Conservation (phyloP, 495 filamentous ascomycete genomes). For the Trichoderma asperelloides region DNA sequence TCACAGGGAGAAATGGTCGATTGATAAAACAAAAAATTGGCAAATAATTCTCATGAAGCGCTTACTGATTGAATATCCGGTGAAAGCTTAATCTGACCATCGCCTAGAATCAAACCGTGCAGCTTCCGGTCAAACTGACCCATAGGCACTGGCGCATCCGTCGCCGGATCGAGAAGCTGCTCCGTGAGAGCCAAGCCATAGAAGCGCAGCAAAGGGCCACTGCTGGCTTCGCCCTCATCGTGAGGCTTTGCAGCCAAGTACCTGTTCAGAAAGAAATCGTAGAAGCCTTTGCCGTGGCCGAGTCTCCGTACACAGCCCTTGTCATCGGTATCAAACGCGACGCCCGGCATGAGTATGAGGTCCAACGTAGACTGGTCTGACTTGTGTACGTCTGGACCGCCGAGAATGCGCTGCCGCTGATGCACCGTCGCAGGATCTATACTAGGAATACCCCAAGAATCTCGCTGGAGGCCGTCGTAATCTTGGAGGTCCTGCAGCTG, state of each 20-base stretch:
- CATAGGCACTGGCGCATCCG: slow-evolving; percentile 52
- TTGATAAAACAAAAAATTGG: no score
- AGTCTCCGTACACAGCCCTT: slow-evolving; percentile 54
- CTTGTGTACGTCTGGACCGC: slow-evolving; percentile 38
- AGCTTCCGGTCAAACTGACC: slow-evolving; percentile 56
- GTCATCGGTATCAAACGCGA: slow-evolving; percentile 70
- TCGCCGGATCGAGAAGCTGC: slow-evolving; percentile 59
- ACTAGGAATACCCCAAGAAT: slow-evolving; percentile 89
- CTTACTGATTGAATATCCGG: background rate
- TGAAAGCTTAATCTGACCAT: slow-evolving; percentile 17
- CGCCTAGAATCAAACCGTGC: slow-evolving; percentile 55
- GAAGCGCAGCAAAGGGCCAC: slow-evolving; percentile 46
- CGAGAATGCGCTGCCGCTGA: slow-evolving; percentile 59
- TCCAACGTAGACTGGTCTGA: slow-evolving; percentile 52
- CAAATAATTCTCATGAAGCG: no score
- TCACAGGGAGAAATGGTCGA: no score
- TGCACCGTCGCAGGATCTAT: slow-evolving; percentile 52
- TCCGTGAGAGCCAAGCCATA: slow-evolving; percentile 82
- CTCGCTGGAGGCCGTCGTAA: slow-evolving; percentile 63
- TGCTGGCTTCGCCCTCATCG: slow-evolving; percentile 11
- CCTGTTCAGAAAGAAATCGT: slow-evolving; percentile 80
- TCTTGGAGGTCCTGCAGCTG: slow-evolving; percentile 61
- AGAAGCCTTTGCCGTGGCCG: slow-evolving; percentile 95
- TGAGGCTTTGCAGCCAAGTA: slow-evolving; percentile 42
- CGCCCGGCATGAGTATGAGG: slow-evolving; percentile 84